Base-by-base conservation (phyloP, 331 rosid species). In the Pyracantha coccinea region DNA sequence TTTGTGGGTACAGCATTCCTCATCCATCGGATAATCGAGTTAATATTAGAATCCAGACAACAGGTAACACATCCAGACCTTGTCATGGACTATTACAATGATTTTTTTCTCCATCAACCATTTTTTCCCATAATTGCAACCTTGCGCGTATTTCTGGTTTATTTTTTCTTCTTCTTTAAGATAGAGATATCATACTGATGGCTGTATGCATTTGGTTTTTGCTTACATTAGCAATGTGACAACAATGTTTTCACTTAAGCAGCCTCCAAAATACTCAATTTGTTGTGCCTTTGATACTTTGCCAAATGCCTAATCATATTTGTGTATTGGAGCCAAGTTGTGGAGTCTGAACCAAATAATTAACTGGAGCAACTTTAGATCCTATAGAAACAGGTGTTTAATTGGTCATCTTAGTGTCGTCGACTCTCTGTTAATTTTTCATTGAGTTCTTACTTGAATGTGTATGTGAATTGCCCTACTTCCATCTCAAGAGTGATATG, bases 21-120 rank as follows among this genome's bases (percentile, higher is more conserved):
- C 97, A 93, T 84, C 98, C 91, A 53, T 93, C 92, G 31, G 96
- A 93, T 11, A 91, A 88, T 66, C 87, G 82, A 38, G 97, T 91
- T 77, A 93, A 93, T 73, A 79, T 91, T 67, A 84, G 97, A 83
- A 86, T 91, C 72, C 94, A 91, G 73, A 88, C 97, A 38, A 93
- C 93, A 41, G 91, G 98, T 85, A 84, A 81, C 7, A 38, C 69
- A 67, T 58, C 6, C 50, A 1, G 12, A 14, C 59, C 16, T 73
- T 35, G 17, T 9, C 60, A 13, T 8, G 2, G 13, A 66, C 38
- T 27, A 17, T 63, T 33, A 78, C 1, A 59, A 33, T 69, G 25
- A 69, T 53, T 3, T 29, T 12, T 44, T 23, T 27, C 19, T 20
- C 41, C 15, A 21, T 69, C 71, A 16, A 24, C 20, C 16, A 41